phyloP scores from a whole-genome alignment of 2,329 filamentous ascomycete species.

The Arthrobotrys sphaeroides region DNA sequence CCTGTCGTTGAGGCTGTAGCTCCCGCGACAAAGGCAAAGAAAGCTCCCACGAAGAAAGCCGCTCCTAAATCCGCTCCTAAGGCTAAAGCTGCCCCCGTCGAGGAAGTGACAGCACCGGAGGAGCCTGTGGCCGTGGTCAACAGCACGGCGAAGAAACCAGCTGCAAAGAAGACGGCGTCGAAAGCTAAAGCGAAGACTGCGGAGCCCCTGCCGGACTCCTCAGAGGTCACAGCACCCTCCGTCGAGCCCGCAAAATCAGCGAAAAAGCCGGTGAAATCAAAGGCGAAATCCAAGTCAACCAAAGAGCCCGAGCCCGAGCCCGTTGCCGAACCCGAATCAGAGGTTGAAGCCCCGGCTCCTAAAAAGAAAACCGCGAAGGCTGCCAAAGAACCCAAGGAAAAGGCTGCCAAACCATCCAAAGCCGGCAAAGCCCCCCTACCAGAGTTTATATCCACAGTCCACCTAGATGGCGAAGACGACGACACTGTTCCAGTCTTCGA shows the following conservation, averaged over 20 bases:
- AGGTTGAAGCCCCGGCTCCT: not conserved
- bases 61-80: not conserved
- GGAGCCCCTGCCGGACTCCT: not conserved
- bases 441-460: conserved; percentile 60
- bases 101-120: not conserved
- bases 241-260: not conserved
- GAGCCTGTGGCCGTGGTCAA: not conserved
- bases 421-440: not conserved
- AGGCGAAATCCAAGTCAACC: not conserved
- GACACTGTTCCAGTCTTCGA: conserved; percentile 66
- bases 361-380: not conserved
- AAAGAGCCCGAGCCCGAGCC: not conserved
- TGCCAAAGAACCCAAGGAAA: not conserved
- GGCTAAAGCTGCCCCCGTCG: not conserved
- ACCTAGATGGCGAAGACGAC: conserved; percentile 65
- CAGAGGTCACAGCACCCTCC: not conserved
- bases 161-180: not conserved
- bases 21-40: not conserved
- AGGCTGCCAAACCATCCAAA: not conserved
- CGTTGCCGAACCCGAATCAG: not conserved
- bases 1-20: not conserved
- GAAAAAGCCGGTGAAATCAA: not conserved
- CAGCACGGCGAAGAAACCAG: not conserved
- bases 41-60: conserved; percentile 2
- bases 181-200: not conserved